Conservation (phyloP, 306 rosid species). For the Canavalia gladiata region DNA sequence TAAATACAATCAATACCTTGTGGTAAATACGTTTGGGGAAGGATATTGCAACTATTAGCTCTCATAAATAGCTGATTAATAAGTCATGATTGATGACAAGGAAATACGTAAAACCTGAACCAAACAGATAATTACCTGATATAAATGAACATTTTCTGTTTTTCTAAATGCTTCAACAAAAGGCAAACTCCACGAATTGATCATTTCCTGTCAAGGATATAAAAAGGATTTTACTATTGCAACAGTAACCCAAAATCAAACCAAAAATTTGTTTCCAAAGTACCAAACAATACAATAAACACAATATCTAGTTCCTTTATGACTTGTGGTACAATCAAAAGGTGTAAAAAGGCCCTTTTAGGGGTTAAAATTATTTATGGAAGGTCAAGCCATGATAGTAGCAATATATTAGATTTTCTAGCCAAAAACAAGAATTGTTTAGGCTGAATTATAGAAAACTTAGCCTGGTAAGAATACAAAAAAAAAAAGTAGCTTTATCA, state of each 20-base stretch:
- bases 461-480: slow-evolving; percentile 13
- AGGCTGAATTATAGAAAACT: slow-evolving; percentile 39
- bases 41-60: background rate
- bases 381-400: slow-evolving; percentile 6
- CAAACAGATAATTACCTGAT: slow-evolving; percentile 62
- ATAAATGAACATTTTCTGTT: slow-evolving; percentile 66
- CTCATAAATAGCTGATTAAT: slow-evolving; percentile 27
- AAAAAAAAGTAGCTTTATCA: background rate
- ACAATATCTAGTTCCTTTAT: background rate
- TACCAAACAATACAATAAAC: slow-evolving; percentile 24
- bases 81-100: background rate
- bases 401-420: slow-evolving; percentile 22
- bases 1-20: slow-evolving; percentile 11
- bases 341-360: slow-evolving; percentile 26
- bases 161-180: slow-evolving; percentile 64
- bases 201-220: slow-evolving; percentile 69
- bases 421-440: slow-evolving; percentile 2
- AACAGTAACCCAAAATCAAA: slow-evolving; percentile 43
- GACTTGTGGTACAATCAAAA: slow-evolving; percentile 6
- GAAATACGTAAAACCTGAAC: slow-evolving; percentile 47
- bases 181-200: slow-evolving; percentile 81
- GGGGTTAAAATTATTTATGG: slow-evolving; percentile 16
- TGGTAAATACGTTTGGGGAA: background rate
- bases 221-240: slow-evolving; percentile 36
- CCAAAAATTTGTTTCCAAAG: background rate